Base-by-base conservation (phyloP, 305 asterid species). In the Salvia sclarea region DNA sequence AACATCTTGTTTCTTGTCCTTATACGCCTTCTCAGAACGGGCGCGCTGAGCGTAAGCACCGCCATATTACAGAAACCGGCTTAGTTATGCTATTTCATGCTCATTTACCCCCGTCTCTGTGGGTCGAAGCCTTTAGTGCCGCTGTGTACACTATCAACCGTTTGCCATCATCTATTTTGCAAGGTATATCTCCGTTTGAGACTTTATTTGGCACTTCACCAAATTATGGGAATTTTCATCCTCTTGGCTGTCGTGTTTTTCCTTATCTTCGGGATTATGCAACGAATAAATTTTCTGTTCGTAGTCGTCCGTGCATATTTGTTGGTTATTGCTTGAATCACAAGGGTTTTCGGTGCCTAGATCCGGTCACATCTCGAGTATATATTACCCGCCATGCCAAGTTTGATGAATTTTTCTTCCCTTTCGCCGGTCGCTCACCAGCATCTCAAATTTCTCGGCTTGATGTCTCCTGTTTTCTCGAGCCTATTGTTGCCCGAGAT, bases 1-100 rank as follows among this genome's bases (percentile, higher is more conserved):
- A 38, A 6, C 73, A 68, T 2, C 18, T 14, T 6, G 10, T 68
- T 13, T 68, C 64, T 22, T 55, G 64, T 25, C 65, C 65, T 8
- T 9, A 68, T 37, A 68, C 65, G 1, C 73, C 73, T 0, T 11
- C 5, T 5, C 55, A 54, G 2, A 55, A 66, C 54, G 62, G 63
- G 11, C 3, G 20, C 1, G 38, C 40, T 54, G 20, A 54, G 2
- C 38, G 43, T 2, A 57, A 57, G 14, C 47, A 57, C 17, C 44
- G 16, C 0, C 63, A 57, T 0, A 33, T 57, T 8, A 57, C 30
- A 14, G 16, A 57, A 16, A 57, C 16, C 1, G 63, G 45, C 0
- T 8, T 57, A 0, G 37, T 1, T 11, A 57, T 57, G 63, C 17
- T 53, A 3, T 22, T 53, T 53, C 35, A 20, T 1, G 31, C 37